phyloP scores from a whole-genome alignment of 1,139 yeast species.

The Pneumocystis sp. region DNA sequence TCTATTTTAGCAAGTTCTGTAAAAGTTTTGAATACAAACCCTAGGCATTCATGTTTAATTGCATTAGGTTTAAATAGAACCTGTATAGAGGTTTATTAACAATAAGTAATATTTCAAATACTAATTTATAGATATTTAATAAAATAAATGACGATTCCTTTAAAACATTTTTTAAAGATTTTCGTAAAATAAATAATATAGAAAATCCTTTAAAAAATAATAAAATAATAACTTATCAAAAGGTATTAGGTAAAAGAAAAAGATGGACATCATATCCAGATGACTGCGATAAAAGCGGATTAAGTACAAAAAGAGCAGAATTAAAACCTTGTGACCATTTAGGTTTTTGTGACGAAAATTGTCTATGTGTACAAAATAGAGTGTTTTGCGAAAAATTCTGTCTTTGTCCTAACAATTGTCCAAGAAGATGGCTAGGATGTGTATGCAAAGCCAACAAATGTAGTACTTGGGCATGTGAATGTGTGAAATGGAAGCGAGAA shows the following conservation, averaged over 20 bases:
- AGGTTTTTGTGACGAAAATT: conserved; percentile 13
- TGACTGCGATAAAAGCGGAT: conserved; percentile 14
- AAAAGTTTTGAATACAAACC: not conserved
- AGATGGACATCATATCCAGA: conserved; percentile 13
- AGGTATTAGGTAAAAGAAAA: conserved; percentile 11
- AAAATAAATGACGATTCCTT: not conserved
- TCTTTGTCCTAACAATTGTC: conserved; percentile 11
- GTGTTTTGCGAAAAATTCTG: conserved; percentile 14
- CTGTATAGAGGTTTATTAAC: not conserved
- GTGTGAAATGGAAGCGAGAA: conserved; percentile 15
- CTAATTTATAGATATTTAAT: not conserved
- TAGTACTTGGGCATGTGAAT: conserved; percentile 14
- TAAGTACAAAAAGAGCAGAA: conserved; percentile 12
- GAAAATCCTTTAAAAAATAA: not conserved
- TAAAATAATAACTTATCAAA: not conserved
- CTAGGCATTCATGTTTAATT: not conserved
- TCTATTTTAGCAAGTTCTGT: not conserved
- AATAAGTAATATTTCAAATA: not conserved
- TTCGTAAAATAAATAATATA: not conserved
- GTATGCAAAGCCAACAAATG: conserved; percentile 12
- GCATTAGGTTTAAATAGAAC: not conserved
- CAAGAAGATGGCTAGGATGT: conserved; percentile 14
- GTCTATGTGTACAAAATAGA: conserved; percentile 11
- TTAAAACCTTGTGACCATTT: conserved; percentile 13
- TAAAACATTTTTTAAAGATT: not conserved